Base-by-base conservation (phyloP, 2,329 filamentous ascomycete genomes). In the Pyrenochaeta sp. region DNA sequence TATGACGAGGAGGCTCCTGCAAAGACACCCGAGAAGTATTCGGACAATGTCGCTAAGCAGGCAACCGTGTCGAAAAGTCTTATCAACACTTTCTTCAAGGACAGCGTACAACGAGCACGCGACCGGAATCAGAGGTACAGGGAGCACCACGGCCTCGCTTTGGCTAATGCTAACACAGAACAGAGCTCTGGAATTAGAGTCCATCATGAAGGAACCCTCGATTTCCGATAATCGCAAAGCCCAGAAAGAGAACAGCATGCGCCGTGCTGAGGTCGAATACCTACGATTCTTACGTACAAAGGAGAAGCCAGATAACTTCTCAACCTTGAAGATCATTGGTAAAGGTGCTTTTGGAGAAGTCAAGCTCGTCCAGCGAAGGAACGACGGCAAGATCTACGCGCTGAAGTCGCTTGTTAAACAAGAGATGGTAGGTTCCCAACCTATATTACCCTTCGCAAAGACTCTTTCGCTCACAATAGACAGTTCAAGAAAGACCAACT, bases 281-380 rank as follows among this genome's bases (percentile, higher is more conserved):
- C 84, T 99, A 63, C 92, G 94, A 39, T 97, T 98, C 83, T 83
- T 98, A 72, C 89, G 94, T 55, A 97, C 94, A 56, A 94, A 92
- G 79, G 93, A 98, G 77, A 90, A 90, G 78, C 93, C 94, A 10
- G 89, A 94, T 68, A 98, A 98, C 82, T 99, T 98, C 84, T 88
- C 89, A 64, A 98, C 94, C 1, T 86, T 98, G 79, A 98, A 98
- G 84, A 94, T 98, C 69, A 99, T 99, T 70, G 95, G 95, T 74
- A 99, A 99, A 84, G 95, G 95, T 79, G 95, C 95, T 13, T 99
- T 99, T 74, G 95, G 95, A 77, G 95, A 99, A 80, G 95, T 99
- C 72, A 96, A 97, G 81, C 85, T 99, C 61, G 95, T 99, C 57
- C 93, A 97, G 82, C 92, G 96, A 82, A 97, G 93, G 85, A 89